Percentiles rank a stretch among this genome's conserved stretches.
phyloP scores from a whole-genome alignment of 1,284 basidiomycete species.

The Leccinum subrobustum region DNA sequence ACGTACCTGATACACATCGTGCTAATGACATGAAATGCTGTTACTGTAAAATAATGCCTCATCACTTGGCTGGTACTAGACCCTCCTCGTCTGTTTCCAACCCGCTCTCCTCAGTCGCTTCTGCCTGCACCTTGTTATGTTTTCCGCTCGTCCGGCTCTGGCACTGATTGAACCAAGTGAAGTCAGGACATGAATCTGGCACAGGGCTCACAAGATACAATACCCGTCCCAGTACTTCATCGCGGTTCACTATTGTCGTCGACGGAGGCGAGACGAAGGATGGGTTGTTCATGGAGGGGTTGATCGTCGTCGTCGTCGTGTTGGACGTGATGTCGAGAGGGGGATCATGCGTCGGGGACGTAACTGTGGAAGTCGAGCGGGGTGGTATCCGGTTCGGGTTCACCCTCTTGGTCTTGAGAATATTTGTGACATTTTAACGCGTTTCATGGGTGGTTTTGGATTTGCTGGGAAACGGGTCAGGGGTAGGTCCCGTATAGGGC shows the following conservation, averaged over 20 bases:
- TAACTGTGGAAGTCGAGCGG: constrained; percentile 52
- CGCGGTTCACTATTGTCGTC: constrained; percentile 49
- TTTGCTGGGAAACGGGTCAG: no score
- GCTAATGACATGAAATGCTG: background rate
- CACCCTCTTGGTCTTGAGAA: no score
- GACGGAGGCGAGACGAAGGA: constrained; percentile 32
- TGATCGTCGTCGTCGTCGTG: constrained; percentile 1
- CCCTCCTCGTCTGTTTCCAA: constrained; percentile 25
- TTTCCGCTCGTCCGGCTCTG: constrained; percentile 21
- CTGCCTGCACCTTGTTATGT: constrained; percentile 14
- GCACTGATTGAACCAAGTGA: constrained; percentile 11
- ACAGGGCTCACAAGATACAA: constrained; percentile 66
- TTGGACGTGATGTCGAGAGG: constrained; percentile 26
- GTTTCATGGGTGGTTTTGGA: no score
- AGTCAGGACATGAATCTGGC: background rate
- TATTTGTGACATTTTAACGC: no score
- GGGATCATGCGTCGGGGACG: constrained; percentile 51
- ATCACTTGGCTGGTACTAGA: constrained; percentile 41
- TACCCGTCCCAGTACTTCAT: constrained; percentile 84
- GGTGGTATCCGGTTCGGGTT: no score
- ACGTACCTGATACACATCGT: constrained; percentile 3
- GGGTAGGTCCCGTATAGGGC: constrained; percentile 19
- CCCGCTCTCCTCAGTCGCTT: constrained; percentile 24
- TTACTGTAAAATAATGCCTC: constrained; percentile 10
- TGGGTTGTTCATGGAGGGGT: constrained; percentile 14